Conservation (phyloP, 2,329 filamentous ascomycete species). For the Aspergillus versicolor region DNA sequence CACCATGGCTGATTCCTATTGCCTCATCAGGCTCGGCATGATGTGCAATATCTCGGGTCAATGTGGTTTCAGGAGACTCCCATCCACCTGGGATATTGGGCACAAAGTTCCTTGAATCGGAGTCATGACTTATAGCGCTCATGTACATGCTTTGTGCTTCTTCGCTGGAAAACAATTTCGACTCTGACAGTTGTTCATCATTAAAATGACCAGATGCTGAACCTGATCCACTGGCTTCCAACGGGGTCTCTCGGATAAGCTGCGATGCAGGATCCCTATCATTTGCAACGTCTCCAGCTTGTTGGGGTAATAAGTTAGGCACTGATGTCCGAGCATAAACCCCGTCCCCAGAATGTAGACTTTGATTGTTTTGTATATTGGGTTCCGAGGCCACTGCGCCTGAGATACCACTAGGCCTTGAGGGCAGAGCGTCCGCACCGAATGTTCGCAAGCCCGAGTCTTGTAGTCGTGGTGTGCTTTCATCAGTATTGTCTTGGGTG, state of each 20-base stretch:
- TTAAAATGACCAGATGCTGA: constrained; percentile 24
- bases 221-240: constrained; percentile 24
- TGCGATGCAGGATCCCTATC: constrained; percentile 6
- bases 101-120: constrained; percentile 27
- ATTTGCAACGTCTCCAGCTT: background rate
- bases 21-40: background rate
- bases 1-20: background rate
- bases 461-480: constrained; percentile 19
- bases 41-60: constrained; percentile 6
- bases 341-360: background rate
- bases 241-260: constrained; percentile 18
- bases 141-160: constrained; percentile 54
- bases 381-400: background rate
- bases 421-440: constrained; percentile 3
- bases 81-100: constrained; percentile 45
- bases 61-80: constrained; percentile 30
- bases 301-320: constrained; percentile 1
- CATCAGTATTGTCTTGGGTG: constrained; percentile 7
- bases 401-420: background rate
- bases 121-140: constrained; percentile 55
- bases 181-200: constrained; percentile 41
- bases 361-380: background rate
- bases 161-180: constrained; percentile 48
- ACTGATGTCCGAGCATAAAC: background rate
- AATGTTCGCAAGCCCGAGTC: constrained; percentile 16